Evolutionary conservation across 768 basidiomycete species (phyloP).

Genomic region (Amanita fuliginea): DNA sequence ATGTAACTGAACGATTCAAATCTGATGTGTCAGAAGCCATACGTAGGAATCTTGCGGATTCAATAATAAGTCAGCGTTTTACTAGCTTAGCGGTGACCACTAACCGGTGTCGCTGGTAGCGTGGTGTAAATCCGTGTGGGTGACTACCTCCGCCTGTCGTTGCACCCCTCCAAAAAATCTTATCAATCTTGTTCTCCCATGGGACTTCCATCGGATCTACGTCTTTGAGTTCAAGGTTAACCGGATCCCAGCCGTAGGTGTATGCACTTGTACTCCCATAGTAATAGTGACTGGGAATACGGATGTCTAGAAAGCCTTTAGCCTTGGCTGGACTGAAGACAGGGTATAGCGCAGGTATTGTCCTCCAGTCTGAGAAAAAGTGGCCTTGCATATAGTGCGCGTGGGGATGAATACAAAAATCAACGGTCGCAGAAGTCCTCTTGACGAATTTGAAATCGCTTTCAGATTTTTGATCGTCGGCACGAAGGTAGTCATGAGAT

Average conservation of each 20-base stretch:
- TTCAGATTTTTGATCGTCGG: constrained; percentile 21
- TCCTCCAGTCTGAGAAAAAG: constrained; percentile 96
- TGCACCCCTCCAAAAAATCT: constrained; percentile 91
- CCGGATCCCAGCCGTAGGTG: constrained; percentile 85
- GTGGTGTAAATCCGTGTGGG: constrained; percentile 70
- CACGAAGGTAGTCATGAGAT: constrained; percentile 10
- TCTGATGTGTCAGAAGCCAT: constrained; percentile 55
- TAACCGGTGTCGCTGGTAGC: constrained; percentile 83
- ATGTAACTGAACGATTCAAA: constrained; percentile 51
- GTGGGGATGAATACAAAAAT: constrained; percentile 77
- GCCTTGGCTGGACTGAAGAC: constrained; percentile 90
- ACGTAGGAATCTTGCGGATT: constrained; percentile 48
- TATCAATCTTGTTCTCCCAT: constrained; percentile 84
- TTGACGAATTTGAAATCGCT: constrained; percentile 56
- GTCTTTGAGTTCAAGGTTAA: constrained; percentile 59
- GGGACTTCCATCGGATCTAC: constrained; percentile 79
- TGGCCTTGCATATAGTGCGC: constrained; percentile 85
- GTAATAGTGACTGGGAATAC: constrained; percentile 96
- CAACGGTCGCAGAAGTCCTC: constrained; percentile 49
- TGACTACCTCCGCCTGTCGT: constrained; percentile 91
- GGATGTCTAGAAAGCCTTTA: constrained; percentile 77
- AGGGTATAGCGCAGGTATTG: constrained; percentile 81
- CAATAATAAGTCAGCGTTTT: constrained; percentile 8
- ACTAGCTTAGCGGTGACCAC: constrained; percentile 5
- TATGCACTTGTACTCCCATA: constrained; percentile 72